Conservation (phyloP, 2,329 filamentous ascomycete species). For the Cladophialophora exuberans region DNA sequence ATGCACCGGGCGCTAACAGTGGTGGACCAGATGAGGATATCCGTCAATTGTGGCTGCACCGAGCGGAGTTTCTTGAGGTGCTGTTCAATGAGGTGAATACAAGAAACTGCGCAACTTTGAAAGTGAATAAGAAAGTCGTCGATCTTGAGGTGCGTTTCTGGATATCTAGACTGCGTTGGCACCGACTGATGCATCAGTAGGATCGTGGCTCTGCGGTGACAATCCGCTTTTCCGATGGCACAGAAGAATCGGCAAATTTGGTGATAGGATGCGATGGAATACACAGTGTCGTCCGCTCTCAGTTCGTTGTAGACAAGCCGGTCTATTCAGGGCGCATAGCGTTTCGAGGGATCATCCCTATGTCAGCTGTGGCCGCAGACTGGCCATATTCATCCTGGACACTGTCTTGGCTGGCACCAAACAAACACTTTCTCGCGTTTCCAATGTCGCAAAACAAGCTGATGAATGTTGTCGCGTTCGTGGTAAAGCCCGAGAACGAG, state of each 20-base stretch:
- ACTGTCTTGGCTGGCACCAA: constrained; percentile 5
- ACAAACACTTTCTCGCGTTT: constrained; percentile 10
- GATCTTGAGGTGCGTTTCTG: constrained; percentile 1
- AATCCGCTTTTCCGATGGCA: constrained; percentile 5
- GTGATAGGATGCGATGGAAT: constrained; percentile 12
- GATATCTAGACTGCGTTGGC: background rate
- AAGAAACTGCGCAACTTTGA: background rate
- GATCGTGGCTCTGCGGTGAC: constrained; percentile 3
- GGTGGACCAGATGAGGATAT: constrained; percentile 5
- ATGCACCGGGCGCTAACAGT: constrained; percentile 2
- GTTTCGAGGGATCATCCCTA: constrained; percentile 1
- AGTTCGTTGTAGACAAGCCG: constrained; percentile 8
- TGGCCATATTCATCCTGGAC: constrained; percentile 12
- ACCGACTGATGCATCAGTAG: background rate
- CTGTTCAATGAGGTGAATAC: constrained; percentile 1
- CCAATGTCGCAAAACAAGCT: constrained; percentile 11
- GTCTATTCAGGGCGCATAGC: constrained; percentile 11
- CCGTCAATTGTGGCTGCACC: constrained; percentile 11
- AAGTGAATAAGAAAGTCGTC: constrained; percentile 2
- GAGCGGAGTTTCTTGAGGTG: constrained; percentile 11
- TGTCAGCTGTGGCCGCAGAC: constrained; percentile 4
- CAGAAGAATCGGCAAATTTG: constrained; percentile 3
- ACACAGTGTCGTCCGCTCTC: constrained; percentile 9
- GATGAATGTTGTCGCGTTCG: constrained; percentile 14
- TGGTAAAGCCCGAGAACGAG: constrained; percentile 9